Conservation (phyloP, 352 stramenopile species). For the Pythium coloratum region DNA sequence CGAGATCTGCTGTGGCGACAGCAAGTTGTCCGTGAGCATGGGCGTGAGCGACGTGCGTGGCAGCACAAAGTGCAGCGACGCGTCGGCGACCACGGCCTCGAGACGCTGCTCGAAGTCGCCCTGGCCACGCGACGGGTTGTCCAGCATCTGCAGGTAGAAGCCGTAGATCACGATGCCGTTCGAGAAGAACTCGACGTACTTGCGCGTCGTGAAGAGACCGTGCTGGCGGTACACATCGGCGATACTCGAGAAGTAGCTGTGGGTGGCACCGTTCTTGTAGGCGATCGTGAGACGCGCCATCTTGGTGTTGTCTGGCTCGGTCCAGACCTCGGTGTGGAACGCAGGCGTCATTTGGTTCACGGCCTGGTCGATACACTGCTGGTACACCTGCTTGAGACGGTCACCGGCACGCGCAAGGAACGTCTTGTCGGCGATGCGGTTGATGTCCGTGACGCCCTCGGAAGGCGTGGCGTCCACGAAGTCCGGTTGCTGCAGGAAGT, state of each 20-base stretch:
- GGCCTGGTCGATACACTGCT: slow-evolving; percentile 72
- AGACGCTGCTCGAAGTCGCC: slow-evolving; percentile 72
- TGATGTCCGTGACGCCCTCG: slow-evolving; percentile 72
- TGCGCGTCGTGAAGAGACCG: slow-evolving; percentile 78
- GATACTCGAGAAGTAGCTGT: slow-evolving; percentile 88
- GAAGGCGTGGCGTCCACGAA: slow-evolving; percentile 57
- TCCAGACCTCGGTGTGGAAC: slow-evolving; percentile 82
- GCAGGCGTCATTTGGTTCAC: slow-evolving; percentile 75
- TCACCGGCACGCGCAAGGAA: slow-evolving; percentile 70
- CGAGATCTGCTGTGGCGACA: slow-evolving; percentile 78
- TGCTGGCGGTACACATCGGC: slow-evolving; percentile 84
- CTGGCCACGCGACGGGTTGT: slow-evolving; percentile 47
- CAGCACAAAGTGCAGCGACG: slow-evolving; percentile 83
- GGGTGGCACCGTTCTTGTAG: slow-evolving; percentile 74
- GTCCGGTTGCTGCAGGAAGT: slow-evolving; percentile 78
- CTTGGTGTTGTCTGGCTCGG: slow-evolving; percentile 67
- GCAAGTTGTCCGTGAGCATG: slow-evolving; percentile 74
- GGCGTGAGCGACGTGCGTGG: slow-evolving; percentile 81
- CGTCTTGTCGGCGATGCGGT: slow-evolving; percentile 73
- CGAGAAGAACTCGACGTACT: slow-evolving; percentile 86
- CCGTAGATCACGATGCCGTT: slow-evolving; percentile 85
- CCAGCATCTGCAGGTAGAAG: slow-evolving; percentile 81
- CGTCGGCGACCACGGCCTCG: slow-evolving; percentile 61
- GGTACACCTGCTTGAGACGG: slow-evolving; percentile 74
- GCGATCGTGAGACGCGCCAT: slow-evolving; percentile 79